Percentiles rank a stretch among this genome's conserved stretches.
These are phyloP conservation scores for Mucor piriformis DNA, from an alignment of 371 early-diverging fungal genomes.

Conservation along the genomic window DNA sequence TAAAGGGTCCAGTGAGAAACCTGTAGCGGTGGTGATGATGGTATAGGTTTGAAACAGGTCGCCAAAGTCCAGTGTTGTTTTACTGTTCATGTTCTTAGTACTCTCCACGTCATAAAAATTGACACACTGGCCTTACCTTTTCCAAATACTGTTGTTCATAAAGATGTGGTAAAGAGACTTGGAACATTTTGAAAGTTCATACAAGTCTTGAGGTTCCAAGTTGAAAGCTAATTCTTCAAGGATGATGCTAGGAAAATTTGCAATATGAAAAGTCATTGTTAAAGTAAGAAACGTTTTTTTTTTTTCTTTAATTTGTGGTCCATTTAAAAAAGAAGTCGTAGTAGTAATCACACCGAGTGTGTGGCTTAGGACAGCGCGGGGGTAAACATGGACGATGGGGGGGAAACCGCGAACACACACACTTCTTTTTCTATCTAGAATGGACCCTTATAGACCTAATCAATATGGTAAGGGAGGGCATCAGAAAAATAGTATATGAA, in stretches of 20 bases:
- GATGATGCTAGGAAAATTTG: slow-evolving; percentile 25
- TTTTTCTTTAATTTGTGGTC: not conserved
- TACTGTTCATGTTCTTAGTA: slow-evolving; percentile 2
- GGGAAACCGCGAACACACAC: not conserved
- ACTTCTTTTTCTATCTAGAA: not conserved
- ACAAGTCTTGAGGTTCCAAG: slow-evolving; percentile 36
- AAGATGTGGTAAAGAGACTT: slow-evolving; percentile 30
- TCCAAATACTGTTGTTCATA: slow-evolving; percentile 26
- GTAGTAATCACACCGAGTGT: too few relatives aligned
- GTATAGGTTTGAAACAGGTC: slow-evolving; percentile 52
- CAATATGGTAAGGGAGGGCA: slow-evolving; percentile 29
- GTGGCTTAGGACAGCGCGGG: slow-evolving; percentile 4
- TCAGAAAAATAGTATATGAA: not conserved
- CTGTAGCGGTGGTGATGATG: slow-evolving; percentile 46
- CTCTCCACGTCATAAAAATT: not conserved
- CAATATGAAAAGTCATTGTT: slow-evolving; percentile 40
- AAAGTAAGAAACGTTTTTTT: not conserved
- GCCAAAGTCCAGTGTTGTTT: slow-evolving; percentile 54
- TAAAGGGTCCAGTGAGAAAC: slow-evolving; percentile 37
- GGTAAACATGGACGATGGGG: not conserved
- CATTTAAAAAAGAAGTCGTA: not conserved
- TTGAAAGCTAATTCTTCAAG: slow-evolving; percentile 28
- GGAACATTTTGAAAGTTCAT: slow-evolving; percentile 21
- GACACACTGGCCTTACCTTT: slow-evolving; percentile 9
- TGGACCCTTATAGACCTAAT: slow-evolving; percentile 37